phyloP scores from a whole-genome alignment of 1,284 basidiomycete genomes.

The Cutaneotrichosporon sp. region DNA sequence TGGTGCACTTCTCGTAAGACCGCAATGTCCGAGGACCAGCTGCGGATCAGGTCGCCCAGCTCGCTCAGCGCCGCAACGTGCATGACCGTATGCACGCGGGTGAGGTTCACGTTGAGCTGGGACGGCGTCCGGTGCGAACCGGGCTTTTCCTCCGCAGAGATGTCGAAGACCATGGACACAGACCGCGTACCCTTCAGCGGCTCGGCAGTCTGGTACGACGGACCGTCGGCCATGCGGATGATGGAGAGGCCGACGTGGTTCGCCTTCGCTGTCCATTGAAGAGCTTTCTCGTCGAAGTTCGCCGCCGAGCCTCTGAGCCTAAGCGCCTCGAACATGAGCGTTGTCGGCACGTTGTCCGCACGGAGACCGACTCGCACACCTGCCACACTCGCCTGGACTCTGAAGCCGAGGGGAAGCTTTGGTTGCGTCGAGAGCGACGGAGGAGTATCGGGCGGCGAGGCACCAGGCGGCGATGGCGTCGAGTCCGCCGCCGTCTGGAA shows the following conservation, averaged over 20 bases:
- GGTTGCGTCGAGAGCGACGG: not conserved
- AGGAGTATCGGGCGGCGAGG: too few species aligned
- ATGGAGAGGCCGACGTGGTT: constrained; percentile 41
- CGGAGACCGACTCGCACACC: constrained; percentile 39
- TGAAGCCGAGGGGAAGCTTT: constrained; percentile 14
- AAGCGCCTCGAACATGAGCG: constrained; percentile 39
- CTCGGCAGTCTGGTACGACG: constrained; percentile 30
- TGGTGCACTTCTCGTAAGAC: constrained; percentile 66
- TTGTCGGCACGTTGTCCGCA: constrained; percentile 41
- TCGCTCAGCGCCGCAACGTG: constrained; percentile 84
- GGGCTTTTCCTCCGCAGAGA: constrained; percentile 49
- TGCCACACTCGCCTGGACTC: constrained; percentile 28
- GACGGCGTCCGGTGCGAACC: constrained; percentile 22
- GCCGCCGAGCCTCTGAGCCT: constrained; percentile 28
- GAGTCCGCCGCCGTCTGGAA: too few species aligned
- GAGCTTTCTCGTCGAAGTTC: constrained; percentile 23
- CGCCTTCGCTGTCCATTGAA: constrained; percentile 40
- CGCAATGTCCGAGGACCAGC: constrained; percentile 66
- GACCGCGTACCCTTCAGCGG: constrained; percentile 62
- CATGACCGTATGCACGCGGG: constrained; percentile 82
- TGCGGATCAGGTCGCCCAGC: constrained; percentile 77
- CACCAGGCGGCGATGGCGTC: too few species aligned
- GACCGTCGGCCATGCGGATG: constrained; percentile 14
- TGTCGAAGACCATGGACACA: constrained; percentile 75
- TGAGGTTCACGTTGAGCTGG: constrained; percentile 55